Evolutionary conservation across 2,329 filamentous ascomycete species (phyloP).

Genomic region (Tolypocladium guangdongense): DNA sequence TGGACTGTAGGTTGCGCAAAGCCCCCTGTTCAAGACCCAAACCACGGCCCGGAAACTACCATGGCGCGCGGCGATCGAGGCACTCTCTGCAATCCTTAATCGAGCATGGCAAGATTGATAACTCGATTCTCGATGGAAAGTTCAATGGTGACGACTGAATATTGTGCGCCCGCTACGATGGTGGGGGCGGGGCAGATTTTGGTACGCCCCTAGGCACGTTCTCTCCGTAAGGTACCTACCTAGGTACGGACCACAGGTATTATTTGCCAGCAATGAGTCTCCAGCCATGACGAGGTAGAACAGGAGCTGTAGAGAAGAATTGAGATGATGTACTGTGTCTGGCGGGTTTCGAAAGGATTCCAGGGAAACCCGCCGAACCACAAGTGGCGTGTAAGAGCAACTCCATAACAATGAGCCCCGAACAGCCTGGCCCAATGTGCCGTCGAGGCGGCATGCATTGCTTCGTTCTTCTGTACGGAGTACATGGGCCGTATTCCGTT

Average conservation of each 20-base stretch:
- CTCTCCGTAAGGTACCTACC: no score
- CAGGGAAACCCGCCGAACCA: no score
- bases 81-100: neutral
- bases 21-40: neutral
- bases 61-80: neutral
- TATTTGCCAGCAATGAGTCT: neutral
- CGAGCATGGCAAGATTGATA: neutral
- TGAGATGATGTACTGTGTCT: no score
- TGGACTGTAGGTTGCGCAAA: neutral
- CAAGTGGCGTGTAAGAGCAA: no score
- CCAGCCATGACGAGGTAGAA: neutral
- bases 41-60: neutral
- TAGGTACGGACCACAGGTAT: no score
- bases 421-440: no score
- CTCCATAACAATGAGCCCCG: no score
- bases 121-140: neutral
- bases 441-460: no score
- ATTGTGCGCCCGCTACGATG: neutral
- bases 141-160: neutral
- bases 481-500: no score
- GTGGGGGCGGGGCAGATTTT: conserved; percentile 1
- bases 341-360: no score
- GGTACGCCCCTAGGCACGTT: no score
- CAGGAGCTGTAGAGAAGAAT: neutral
- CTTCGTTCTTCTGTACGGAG: no score